Evolutionary conservation across 2,329 filamentous ascomycete genomes (phyloP).

Genomic region (Diaporthe australafricana): DNA sequence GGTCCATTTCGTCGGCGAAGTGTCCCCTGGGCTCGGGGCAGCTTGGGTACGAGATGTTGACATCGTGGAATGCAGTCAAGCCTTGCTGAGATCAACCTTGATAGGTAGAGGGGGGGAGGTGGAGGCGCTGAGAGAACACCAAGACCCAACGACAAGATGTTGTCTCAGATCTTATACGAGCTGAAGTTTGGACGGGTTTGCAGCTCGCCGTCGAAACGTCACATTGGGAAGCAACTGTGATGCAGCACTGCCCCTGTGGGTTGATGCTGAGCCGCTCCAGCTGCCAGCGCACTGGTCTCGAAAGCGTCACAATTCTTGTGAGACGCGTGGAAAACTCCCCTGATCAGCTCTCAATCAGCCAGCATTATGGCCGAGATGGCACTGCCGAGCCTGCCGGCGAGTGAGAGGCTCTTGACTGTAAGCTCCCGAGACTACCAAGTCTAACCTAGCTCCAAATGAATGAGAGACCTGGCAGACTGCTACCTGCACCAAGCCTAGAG

Average conservation of each 20-base stretch:
- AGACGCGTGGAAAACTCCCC: not conserved
- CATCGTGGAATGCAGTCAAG: slow-evolving; percentile 7
- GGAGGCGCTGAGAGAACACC: not conserved
- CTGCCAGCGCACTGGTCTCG: slow-evolving; percentile 6
- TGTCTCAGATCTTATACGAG: not conserved
- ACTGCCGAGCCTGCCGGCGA: slow-evolving; percentile 14
- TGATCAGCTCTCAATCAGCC: not conserved
- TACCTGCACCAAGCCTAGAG: not conserved
- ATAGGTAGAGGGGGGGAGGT: no score
- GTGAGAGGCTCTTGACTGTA: not conserved
- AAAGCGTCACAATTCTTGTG: not conserved
- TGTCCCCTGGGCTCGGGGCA: slow-evolving; percentile 29
- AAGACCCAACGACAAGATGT: not conserved
- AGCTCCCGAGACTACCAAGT: not conserved
- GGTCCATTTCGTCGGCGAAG: slow-evolving; percentile 37
- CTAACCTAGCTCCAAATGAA: no score
- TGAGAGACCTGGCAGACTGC: not conserved
- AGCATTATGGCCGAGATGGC: not conserved
- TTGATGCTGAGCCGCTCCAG: not conserved
- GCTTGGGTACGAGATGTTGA: slow-evolving; percentile 24
- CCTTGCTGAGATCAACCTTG: not conserved
- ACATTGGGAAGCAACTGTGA: not conserved
- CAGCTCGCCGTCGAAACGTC: not conserved
- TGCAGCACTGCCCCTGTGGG: not conserved
- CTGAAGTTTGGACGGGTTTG: not conserved